Evolutionary conservation across 1,284 basidiomycete species (phyloP).

Genomic region (Ustilago bromivora): DNA sequence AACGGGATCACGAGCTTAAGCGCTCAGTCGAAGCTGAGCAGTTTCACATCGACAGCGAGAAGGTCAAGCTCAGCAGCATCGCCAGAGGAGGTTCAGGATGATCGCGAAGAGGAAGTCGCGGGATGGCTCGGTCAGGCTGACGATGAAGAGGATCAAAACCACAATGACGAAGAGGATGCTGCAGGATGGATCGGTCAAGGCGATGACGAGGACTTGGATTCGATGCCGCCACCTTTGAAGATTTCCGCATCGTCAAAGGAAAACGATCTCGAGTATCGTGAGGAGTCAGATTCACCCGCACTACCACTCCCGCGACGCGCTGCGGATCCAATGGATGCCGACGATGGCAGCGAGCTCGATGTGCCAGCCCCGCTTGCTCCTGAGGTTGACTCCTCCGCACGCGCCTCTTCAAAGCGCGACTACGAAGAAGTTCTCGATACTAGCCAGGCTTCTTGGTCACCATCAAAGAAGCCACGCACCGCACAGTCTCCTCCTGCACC

Average conservation of each 20-base stretch:
- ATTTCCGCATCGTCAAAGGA: neutral
- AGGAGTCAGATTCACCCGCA: slow-evolving; percentile 13
- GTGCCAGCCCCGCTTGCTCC: slow-evolving; percentile 12
- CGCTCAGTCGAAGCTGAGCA: slow-evolving; percentile 23
- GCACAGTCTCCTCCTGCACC: slow-evolving; percentile 1
- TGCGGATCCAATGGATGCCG: slow-evolving; percentile 10
- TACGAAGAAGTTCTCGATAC: slow-evolving; percentile 43
- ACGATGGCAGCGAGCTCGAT: slow-evolving; percentile 26
- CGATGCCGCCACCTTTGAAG: neutral
- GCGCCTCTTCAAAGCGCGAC: slow-evolving; percentile 38
- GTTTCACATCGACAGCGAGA: neutral
- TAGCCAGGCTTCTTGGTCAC: slow-evolving; percentile 31
- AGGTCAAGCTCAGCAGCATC: neutral
- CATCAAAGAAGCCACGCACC: slow-evolving; percentile 21
- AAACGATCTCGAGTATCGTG: slow-evolving; percentile 33
- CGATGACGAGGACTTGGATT: neutral
- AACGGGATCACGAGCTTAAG: slow-evolving; percentile 15
- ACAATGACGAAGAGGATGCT: neutral
- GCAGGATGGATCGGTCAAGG: neutral
- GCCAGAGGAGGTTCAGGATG: neutral
- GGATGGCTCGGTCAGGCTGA: neutral
- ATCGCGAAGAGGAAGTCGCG: slow-evolving; percentile 39
- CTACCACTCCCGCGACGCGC: neutral
- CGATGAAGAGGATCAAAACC: slow-evolving; percentile 11
- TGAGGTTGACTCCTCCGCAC: neutral